Evolutionary conservation across 2,329 filamentous ascomycete genomes (phyloP).

Genomic region (Aspergillus flavus): DNA sequence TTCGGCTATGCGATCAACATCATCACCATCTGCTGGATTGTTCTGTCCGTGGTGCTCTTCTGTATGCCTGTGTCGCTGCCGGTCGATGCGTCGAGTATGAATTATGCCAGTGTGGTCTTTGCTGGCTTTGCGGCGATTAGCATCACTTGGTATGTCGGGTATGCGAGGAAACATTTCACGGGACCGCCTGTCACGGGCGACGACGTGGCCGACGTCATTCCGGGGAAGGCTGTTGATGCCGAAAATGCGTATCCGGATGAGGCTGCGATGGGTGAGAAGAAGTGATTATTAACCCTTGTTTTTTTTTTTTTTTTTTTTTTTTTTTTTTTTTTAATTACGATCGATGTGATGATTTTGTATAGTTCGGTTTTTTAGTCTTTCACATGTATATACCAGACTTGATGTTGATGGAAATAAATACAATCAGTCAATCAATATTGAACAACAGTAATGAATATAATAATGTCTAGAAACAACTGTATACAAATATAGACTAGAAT

Average conservation of each 20-base stretch:
- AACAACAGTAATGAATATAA: too few relatives aligned
- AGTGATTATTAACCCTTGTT: not conserved
- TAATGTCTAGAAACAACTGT: too few relatives aligned
- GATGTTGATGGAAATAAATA: too few relatives aligned
- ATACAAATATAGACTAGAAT: too few relatives aligned
- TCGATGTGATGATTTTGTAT: not conserved
- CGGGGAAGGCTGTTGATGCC: constrained; percentile 35
- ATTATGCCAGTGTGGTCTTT: constrained; percentile 69
- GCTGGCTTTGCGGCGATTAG: constrained; percentile 64
- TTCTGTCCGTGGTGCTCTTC: constrained; percentile 70
- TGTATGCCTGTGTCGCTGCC: constrained; percentile 71
- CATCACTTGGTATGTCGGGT: constrained; percentile 64
- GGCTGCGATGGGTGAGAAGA: constrained; percentile 14
- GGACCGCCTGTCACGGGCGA: constrained; percentile 52
- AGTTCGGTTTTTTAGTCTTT: not conserved
- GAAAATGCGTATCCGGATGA: constrained; percentile 30
- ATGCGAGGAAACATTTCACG: constrained; percentile 65
- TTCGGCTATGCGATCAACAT: constrained; percentile 71
- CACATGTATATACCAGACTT: not conserved
- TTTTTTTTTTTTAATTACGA: not conserved
- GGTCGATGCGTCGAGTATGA: constrained; percentile 61
- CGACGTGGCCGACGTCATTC: constrained; percentile 36
- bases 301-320: not conserved
- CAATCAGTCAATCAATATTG: too few relatives aligned
- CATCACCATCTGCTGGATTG: constrained; percentile 70